These are phyloP conservation scores for Mucor plumbeus DNA, from an alignment of 371 early-diverging fungal species.

Conservation along the genomic window DNA sequence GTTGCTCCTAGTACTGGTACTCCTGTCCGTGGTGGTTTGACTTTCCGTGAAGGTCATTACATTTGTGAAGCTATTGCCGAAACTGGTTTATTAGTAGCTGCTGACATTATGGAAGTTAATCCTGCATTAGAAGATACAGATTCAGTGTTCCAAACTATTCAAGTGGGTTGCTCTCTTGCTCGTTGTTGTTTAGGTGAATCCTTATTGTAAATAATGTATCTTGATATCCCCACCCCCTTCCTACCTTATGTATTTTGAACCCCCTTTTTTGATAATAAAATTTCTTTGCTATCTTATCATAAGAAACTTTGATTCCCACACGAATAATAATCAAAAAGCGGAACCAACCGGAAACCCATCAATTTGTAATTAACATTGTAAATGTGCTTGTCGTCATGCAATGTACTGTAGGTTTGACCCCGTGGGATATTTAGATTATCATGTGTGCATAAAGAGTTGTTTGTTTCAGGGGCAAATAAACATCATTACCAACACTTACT, in stretches of 20 bases:
- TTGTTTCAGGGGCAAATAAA: neutral
- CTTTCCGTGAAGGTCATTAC: constrained; percentile 90
- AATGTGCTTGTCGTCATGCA: neutral
- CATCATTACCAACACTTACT: neutral
- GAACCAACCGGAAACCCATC: neutral
- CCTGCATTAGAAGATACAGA: constrained; percentile 82
- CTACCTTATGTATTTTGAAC: too few relatives aligned
- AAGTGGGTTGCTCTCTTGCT: constrained; percentile 85
- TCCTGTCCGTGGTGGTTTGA: constrained; percentile 95
- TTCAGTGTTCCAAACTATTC: constrained; percentile 82
- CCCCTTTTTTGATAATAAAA: too few relatives aligned
- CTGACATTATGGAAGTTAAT: constrained; percentile 96
- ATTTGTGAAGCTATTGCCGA: constrained; percentile 91
- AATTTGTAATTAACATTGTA: neutral
- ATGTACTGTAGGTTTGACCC: neutral
- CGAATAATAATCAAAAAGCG: neutral
- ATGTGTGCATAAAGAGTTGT: neutral
- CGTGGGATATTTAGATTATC: constrained; percentile 1
- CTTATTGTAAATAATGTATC: constrained; percentile 48
- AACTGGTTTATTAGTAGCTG: constrained; percentile 87
- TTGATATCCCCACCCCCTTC: neutral
- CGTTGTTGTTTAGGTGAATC: constrained; percentile 84
- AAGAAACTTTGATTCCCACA: neutral
- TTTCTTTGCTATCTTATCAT: neutral
- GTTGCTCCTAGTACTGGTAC: constrained; percentile 96